Base-by-base conservation (phyloP, 2,329 filamentous ascomycete species). In the Botrytis fabae region DNA sequence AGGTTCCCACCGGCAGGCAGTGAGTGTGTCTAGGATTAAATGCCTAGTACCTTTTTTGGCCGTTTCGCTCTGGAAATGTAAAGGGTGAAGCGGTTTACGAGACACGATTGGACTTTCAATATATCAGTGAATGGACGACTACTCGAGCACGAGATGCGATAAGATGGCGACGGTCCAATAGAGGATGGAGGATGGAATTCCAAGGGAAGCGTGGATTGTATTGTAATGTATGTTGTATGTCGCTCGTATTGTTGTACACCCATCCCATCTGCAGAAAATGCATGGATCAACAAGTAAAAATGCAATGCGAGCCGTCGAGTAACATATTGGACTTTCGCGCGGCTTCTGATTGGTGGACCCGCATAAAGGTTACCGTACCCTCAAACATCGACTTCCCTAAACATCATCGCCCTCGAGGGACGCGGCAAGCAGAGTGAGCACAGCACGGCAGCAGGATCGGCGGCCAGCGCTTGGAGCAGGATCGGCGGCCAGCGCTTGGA, bases 241-340 rank as follows among this genome's bases (percentile, higher is more conserved):
- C 32, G 18, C 38, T 62, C 60, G 42, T 63, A 63, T 63, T 42
- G 61, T 63, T 32, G 61, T 40, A 40, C 35, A 25, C 25, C 35
- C 60, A 42, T 59, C 54, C 18, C 54, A 59, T 61, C 59, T 61
- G 60, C 60, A 65, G n/a, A 65, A 65, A 48, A 48, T 32, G 44
- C 63, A 66, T 66, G 64, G 64, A 51, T 66, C 32, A 51, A 28
- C 60, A 42, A 42, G 28, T 16, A 44, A 46, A 44, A 46, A 64
- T 64, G 62, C 62, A 64, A 64, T 64, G 62, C 62, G 62, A 44
- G 62, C 42, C 32, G n/a, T n/a, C 62, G 62, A 64, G 40, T 44
- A 32, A 28, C 46, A 66, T 66, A 1, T 51, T 35, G 46, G 9
- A 22, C 61, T 25, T 46, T 35, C 35, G 25, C 12, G 10, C 5